Evolutionary conservation across 495 filamentous ascomycete genomes (phyloP).

Genomic region (Hypoxylon fuscum): DNA sequence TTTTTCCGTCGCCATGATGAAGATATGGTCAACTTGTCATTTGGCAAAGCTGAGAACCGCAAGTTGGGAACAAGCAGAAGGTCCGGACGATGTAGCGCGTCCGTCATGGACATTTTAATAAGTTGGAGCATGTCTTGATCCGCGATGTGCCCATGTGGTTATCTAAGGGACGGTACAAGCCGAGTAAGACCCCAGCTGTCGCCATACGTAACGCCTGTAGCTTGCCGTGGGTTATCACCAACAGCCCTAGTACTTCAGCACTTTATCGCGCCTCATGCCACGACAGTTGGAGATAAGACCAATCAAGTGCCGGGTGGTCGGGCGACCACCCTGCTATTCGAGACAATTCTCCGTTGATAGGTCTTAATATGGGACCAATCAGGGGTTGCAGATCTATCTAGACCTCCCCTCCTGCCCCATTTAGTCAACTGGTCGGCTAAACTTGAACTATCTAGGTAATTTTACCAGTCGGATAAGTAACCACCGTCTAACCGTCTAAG

Average conservation of each 20-base stretch:
- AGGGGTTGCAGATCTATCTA: slow-evolving; percentile 5
- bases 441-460: background rate
- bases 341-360: slow-evolving; percentile 4
- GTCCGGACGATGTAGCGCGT: background rate
- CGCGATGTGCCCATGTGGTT: background rate
- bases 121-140: no score
- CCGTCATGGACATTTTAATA: background rate
- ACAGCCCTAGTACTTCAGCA: no score
- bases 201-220: background rate
- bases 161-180: background rate
- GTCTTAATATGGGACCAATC: slow-evolving; percentile 3
- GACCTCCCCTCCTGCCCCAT: slow-evolving; percentile 19
- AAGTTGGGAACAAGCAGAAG: background rate
- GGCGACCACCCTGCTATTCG: background rate
- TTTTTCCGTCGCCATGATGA: slow-evolving; percentile 16
- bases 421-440: slow-evolving; percentile 5
- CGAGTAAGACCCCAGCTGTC: background rate
- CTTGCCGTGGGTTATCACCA: no score
- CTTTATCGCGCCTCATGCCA: no score
- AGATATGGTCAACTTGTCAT: background rate
- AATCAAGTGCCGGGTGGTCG: background rate
- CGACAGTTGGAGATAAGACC: slow-evolving; percentile 11
- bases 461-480: background rate
- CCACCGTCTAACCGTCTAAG: background rate
- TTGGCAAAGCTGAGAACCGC: background rate